These are phyloP conservation scores for Casuarina glauca DNA, from an alignment of 306 rosid genomes.

Conservation along the genomic window DNA sequence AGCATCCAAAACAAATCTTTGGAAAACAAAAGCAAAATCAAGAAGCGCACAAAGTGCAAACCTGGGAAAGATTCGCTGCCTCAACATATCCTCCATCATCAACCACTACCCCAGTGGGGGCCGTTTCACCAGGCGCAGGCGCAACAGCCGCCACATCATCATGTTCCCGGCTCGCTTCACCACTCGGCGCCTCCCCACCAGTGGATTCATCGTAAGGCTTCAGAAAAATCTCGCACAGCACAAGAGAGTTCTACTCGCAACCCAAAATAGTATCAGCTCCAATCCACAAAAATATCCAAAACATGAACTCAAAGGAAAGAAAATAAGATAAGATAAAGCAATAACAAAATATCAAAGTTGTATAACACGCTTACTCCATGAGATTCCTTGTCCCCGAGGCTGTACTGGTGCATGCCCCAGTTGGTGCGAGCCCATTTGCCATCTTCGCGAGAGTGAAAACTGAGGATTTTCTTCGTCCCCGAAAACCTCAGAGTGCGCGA, in stretches of 20 bases:
- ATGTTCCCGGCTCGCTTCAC: constrained; percentile 83
- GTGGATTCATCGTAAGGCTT: constrained; percentile 83
- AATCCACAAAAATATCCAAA: constrained; percentile 6
- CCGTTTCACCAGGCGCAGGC: constrained; percentile 22
- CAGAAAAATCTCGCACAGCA: constrained; percentile 85
- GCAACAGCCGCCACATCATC: constrained; percentile 38
- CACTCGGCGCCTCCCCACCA: constrained; percentile 85
- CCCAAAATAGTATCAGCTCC: constrained; percentile 24
- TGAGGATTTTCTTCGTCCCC: constrained; percentile 90
- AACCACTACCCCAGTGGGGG: constrained; percentile 11
- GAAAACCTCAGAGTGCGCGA: constrained; percentile 22
- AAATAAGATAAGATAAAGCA: too few species aligned
- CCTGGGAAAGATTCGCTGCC: constrained; percentile 54
- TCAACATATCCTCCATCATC: constrained; percentile 35
- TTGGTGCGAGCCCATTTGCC: constrained; percentile 64
- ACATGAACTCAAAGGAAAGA: not conserved
- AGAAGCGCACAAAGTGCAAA: constrained; percentile 26
- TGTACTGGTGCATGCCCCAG: constrained; percentile 97
- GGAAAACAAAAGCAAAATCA: too few species aligned
- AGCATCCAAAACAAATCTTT: not conserved
- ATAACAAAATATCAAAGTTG: not conserved
- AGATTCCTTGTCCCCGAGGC: constrained; percentile 45
- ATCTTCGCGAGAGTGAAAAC: constrained; percentile 69
- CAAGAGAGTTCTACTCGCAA: constrained; percentile 68
- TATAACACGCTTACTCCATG: constrained; percentile 40